These are phyloP conservation scores for Russula foetens DNA, from an alignment of 768 basidiomycete species.

Conservation along the genomic window DNA sequence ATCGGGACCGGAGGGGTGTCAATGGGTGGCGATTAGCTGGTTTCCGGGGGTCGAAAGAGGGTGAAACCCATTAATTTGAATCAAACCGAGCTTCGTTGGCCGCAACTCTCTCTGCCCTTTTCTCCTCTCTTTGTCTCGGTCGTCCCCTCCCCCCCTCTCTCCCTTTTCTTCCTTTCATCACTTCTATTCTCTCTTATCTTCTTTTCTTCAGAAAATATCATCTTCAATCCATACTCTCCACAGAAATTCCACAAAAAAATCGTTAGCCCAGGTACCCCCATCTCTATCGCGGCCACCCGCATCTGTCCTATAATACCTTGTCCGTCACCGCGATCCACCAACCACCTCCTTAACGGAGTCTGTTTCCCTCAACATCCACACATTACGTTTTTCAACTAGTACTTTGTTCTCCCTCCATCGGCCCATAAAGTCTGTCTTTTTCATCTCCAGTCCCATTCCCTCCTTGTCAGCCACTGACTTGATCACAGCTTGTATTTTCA, in stretches of 20 bases:
- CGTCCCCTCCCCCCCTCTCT: constrained; percentile 6
- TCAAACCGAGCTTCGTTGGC: background rate
- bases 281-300: constrained; percentile 15
- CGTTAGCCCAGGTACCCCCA: constrained; percentile 1
- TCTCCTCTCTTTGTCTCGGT: constrained; percentile 17
- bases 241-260: constrained; percentile 8
- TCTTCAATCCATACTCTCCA: background rate
- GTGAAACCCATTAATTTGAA: too few relatives aligned
- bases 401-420: constrained; percentile 3
- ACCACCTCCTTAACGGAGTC: constrained; percentile 14
- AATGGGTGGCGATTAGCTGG: background rate
- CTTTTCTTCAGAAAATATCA: constrained; percentile 3
- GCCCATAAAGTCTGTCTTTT: constrained; percentile 8
- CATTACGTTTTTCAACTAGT: constrained; percentile 19
- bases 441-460: too few relatives aligned
- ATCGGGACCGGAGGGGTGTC: background rate
- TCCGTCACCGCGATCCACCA: constrained; percentile 12
- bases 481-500: constrained; percentile 28
- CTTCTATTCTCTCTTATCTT: constrained; percentile 17
- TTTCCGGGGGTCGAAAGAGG: background rate
- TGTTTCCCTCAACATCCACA: constrained; percentile 10
- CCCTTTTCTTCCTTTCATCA: constrained; percentile 22
- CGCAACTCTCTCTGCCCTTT: constrained; percentile 25
- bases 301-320: constrained; percentile 18
- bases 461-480: constrained; percentile 12